Evolutionary conservation across 2,329 filamentous ascomycete genomes (phyloP).

Genomic region (Aspergillus sp.): DNA sequence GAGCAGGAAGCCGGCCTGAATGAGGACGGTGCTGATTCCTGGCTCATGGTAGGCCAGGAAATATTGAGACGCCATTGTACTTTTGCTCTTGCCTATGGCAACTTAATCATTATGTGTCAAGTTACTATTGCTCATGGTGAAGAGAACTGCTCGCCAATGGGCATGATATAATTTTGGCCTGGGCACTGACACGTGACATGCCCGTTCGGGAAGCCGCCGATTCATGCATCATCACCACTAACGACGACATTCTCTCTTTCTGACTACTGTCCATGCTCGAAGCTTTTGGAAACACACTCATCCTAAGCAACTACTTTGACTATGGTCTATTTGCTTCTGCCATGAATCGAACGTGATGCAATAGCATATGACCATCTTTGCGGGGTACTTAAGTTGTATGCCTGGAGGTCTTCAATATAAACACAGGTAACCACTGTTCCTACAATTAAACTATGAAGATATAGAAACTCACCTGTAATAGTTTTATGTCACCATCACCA

Average conservation of each 20-base stretch:
- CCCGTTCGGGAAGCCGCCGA: not conserved
- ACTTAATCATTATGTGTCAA: too few species aligned
- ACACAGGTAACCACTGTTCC: not conserved
- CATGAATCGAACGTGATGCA: not conserved
- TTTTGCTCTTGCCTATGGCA: not conserved
- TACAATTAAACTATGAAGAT: not conserved
- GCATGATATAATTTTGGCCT: not conserved
- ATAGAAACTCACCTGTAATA: not conserved
- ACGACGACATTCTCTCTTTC: not conserved
- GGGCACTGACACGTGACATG: not conserved
- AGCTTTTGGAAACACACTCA: not conserved
- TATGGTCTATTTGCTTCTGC: not conserved
- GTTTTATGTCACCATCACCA: not conserved
- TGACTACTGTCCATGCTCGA: too few species aligned
- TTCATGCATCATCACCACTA: not conserved
- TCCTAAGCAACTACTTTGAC: too few species aligned
- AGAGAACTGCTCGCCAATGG: too few species aligned
- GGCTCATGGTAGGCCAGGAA: slow-evolving; percentile 57
- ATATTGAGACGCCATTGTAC: not conserved
- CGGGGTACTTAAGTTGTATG: not conserved
- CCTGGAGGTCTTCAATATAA: not conserved
- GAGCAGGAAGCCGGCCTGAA: slow-evolving; percentile 56
- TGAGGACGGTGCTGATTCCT: slow-evolving; percentile 52
- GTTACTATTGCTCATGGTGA: too few species aligned
- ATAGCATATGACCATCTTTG: not conserved